These are phyloP conservation scores for Hypoxylon fragiforme DNA, from an alignment of 495 filamentous ascomycete genomes.

Conservation along the genomic window DNA sequence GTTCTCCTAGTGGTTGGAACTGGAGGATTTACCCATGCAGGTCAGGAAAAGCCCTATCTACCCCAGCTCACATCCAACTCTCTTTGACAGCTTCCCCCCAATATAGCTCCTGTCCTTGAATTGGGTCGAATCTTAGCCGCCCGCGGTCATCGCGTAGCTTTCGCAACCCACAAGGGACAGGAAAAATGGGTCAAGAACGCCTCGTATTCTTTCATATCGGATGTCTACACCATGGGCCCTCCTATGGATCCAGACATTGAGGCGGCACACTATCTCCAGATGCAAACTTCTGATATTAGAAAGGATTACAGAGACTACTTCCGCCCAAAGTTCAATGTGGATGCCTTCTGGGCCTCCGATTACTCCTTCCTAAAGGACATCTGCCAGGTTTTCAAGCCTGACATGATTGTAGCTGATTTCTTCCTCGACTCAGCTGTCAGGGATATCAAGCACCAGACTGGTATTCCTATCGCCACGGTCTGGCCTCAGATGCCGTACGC, in stretches of 20 bases:
- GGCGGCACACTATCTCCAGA: constrained; percentile 36
- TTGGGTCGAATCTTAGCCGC: constrained; percentile 40
- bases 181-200: constrained; percentile 36
- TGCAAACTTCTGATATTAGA: constrained; percentile 38
- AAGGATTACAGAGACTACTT: constrained; percentile 33
- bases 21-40: constrained; percentile 16
- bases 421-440: constrained; percentile 42
- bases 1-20: constrained; percentile 16
- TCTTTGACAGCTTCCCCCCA: neutral
- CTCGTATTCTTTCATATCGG: constrained; percentile 39
- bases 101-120: constrained; percentile 42
- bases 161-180: constrained; percentile 44
- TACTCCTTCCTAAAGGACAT: constrained; percentile 38
- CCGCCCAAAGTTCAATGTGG: constrained; percentile 39
- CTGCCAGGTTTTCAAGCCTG: constrained; percentile 27
- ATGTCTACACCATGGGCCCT: constrained; percentile 23
- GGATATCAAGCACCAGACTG: constrained; percentile 40
- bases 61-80: neutral
- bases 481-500: constrained; percentile 46
- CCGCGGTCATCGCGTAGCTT: constrained; percentile 43
- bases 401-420: constrained; percentile 46
- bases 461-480: constrained; percentile 41
- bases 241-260: constrained; percentile 20
- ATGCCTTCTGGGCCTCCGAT: constrained; percentile 45
- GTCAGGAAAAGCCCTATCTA: neutral